A percentile compares a stretch with the other conserved stretches of the same genome.
Evolutionary conservation across 2,329 filamentous ascomycete genomes (phyloP).

Genomic region (Trichoderma breve): DNA sequence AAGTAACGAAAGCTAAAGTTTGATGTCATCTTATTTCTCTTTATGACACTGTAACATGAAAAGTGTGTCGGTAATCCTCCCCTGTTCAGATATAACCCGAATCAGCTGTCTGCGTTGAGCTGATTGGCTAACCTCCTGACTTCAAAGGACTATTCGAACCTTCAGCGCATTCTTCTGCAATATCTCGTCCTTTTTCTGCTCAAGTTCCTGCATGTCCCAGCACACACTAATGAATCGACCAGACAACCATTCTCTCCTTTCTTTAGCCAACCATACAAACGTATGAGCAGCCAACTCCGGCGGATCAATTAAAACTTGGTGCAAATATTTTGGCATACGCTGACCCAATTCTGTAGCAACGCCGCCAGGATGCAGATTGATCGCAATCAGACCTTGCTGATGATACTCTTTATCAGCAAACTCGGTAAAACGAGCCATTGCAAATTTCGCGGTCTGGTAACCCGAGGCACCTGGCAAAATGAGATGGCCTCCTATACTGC

Average conservation of each 20-base stretch:
- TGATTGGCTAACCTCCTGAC: background rate
- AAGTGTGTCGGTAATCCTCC: background rate
- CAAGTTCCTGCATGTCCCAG: conserved; percentile 35
- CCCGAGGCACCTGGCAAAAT: conserved; percentile 22
- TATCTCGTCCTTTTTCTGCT: conserved; percentile 32
- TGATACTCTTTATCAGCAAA: conserved; percentile 46
- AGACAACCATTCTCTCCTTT: conserved; percentile 37
- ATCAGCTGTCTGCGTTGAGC: background rate
- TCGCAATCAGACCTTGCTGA: conserved; percentile 41
- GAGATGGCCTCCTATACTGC: background rate
- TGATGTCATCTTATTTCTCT: background rate
- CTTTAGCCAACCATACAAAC: conserved; percentile 28
- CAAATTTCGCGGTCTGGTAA: conserved; percentile 51
- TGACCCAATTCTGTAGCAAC: conserved; percentile 37
- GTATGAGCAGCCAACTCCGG: conserved; percentile 24
- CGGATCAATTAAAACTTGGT: background rate
- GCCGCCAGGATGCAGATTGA: conserved; percentile 40
- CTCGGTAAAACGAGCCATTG: conserved; percentile 49
- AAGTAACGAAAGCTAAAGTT: background rate
- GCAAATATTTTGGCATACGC: background rate
- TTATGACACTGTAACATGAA: background rate
- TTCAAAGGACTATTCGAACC: conserved; percentile 16
- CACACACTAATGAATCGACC: conserved; percentile 30
- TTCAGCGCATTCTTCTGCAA: conserved; percentile 30
- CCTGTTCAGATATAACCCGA: background rate